These are phyloP conservation scores for Diaporthe ilicicola DNA, from an alignment of 2,329 filamentous ascomycete genomes.

Conservation along the genomic window DNA sequence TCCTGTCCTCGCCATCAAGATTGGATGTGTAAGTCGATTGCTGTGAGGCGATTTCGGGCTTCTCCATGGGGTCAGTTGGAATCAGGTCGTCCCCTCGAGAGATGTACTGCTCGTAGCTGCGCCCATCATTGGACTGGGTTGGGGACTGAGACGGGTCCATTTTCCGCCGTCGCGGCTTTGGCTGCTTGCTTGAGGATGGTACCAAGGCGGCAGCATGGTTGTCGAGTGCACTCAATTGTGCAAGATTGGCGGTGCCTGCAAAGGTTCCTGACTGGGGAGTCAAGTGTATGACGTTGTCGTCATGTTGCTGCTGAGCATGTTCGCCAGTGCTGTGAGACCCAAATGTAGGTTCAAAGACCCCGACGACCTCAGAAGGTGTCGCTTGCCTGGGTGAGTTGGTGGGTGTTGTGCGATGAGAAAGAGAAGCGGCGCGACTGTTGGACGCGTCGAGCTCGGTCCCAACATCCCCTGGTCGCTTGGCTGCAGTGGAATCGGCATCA, in stretches of 20 bases:
- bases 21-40: slow-evolving; percentile 17
- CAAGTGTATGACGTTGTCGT: neutral
- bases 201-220: neutral
- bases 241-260: neutral
- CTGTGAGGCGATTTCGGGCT: slow-evolving; percentile 4
- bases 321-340: neutral
- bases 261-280: neutral
- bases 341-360: neutral
- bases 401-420: neutral
- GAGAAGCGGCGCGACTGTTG: slow-evolving; percentile 25
- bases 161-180: slow-evolving; percentile 35
- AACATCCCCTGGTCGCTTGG: neutral
- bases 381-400: neutral
- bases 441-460: slow-evolving; percentile 24
- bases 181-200: neutral
- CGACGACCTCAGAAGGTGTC: neutral
- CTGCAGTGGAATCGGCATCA: slow-evolving; percentile 1
- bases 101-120: slow-evolving; percentile 61
- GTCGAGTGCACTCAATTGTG: neutral
- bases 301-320: neutral
- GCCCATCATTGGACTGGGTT: slow-evolving; percentile 64
- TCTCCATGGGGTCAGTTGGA: slow-evolving; percentile 41
- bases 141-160: slow-evolving; percentile 61
- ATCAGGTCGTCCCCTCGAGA: slow-evolving; percentile 30
- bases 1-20: slow-evolving; percentile 40